These are phyloP conservation scores for Gynostemma pentaphyllum DNA, from an alignment of 306 rosid genomes.

Conservation along the genomic window DNA sequence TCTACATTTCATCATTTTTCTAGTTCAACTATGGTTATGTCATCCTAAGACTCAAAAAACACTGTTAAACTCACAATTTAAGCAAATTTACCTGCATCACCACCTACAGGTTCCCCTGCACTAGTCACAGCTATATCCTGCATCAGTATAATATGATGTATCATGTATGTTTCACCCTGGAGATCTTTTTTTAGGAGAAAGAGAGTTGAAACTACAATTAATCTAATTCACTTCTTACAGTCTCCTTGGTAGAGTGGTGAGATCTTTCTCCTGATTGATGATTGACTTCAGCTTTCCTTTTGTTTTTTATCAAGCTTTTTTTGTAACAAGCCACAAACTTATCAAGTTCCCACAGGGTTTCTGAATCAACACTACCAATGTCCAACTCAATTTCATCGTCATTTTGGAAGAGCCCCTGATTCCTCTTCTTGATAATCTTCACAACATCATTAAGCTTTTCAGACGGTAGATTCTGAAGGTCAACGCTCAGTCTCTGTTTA, in stretches of 20 bases:
- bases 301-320: conserved; percentile 66
- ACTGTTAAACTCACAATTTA: not conserved
- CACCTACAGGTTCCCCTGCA: conserved; percentile 22
- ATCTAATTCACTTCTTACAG: not conserved
- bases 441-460: conserved; percentile 68
- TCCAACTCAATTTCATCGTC: conserved; percentile 96
- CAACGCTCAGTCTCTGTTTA: conserved; percentile 71
- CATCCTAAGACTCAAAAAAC: not conserved
- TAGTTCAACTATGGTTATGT: not conserved
- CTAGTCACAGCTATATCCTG: conserved; percentile 30
- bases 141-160: conserved; percentile 1
- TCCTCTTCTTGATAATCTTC: conserved; percentile 69
- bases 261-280: conserved; percentile 35
- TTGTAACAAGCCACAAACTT: conserved; percentile 67
- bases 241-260: not conserved
- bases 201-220: not conserved
- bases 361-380: conserved; percentile 69
- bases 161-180: not conserved
- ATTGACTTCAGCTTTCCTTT: conserved; percentile 55
- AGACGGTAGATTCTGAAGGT: conserved; percentile 66
- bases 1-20: not conserved
- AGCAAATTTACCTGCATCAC: conserved; percentile 32
- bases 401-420: conserved; percentile 51
- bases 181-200: not conserved
- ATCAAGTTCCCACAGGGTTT: conserved; percentile 94